Evolutionary conservation across 306 rosid genomes (phyloP).

Genomic region (Trifolium fragiferum): DNA sequence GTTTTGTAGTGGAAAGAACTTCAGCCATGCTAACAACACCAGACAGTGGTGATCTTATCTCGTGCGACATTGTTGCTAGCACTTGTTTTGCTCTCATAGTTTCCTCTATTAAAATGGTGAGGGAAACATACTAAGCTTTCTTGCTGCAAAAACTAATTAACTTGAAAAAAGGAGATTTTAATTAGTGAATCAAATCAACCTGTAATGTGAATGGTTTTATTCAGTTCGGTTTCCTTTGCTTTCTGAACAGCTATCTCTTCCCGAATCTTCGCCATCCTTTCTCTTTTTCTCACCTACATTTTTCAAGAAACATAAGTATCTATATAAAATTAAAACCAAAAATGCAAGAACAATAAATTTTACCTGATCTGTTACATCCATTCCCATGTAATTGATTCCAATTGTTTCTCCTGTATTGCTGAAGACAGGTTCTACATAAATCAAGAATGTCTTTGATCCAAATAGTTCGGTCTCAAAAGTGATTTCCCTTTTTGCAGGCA

Average conservation of each 20-base stretch:
- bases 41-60: slow-evolving; percentile 88
- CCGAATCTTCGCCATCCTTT: slow-evolving; percentile 82
- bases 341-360: not conserved
- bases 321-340: not conserved
- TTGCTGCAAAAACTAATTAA: slow-evolving; percentile 18
- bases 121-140: slow-evolving; percentile 33
- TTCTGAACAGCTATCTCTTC: slow-evolving; percentile 95
- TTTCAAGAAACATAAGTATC: slow-evolving; percentile 33
- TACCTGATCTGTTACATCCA: slow-evolving; percentile 98
- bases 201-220: slow-evolving; percentile 94
- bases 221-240: slow-evolving; percentile 91
- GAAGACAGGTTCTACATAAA: slow-evolving; percentile 89
- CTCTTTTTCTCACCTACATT: slow-evolving; percentile 83
- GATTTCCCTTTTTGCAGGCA: slow-evolving; percentile 90
- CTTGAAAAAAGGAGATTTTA: slow-evolving; percentile 15
- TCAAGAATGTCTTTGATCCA: slow-evolving; percentile 87
- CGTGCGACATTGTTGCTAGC: slow-evolving; percentile 98
- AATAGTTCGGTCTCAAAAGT: slow-evolving; percentile 85
- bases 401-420: slow-evolving; percentile 90
- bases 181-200: slow-evolving; percentile 48
- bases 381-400: slow-evolving; percentile 95
- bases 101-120: slow-evolving; percentile 61
- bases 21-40: slow-evolving; percentile 98
- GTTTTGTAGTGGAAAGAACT: slow-evolving; percentile 82
- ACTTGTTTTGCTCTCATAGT: slow-evolving; percentile 98